phyloP scores from a whole-genome alignment of 768 basidiomycete genomes.

The Phylloporus scabripes region DNA sequence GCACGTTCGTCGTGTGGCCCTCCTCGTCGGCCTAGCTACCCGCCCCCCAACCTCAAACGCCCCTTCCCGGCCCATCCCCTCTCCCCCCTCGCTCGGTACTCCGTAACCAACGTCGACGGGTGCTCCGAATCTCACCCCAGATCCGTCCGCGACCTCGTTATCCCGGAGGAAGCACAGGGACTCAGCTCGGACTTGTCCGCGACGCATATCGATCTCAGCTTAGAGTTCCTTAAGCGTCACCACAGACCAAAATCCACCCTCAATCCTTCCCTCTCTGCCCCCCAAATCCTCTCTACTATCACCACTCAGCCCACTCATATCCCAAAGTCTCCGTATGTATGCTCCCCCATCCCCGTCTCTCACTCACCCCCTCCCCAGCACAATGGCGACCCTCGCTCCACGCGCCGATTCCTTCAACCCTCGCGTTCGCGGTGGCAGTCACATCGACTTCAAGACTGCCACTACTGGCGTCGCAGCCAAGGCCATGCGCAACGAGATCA shows the following conservation, averaged over 20 bases:
- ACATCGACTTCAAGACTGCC: constrained; percentile 97
- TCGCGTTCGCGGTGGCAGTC: constrained; percentile 69
- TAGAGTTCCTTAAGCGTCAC: constrained; percentile 55
- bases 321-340: constrained; percentile 38
- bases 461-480: constrained; percentile 91
- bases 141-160: constrained; percentile 27
- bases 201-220: constrained; percentile 30
- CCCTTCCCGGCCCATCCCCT: constrained; percentile 5
- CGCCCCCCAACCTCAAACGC: constrained; percentile 5
- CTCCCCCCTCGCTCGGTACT: constrained; percentile 23
- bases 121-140: constrained; percentile 12
- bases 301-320: constrained; percentile 59
- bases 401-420: constrained; percentile 63
- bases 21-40: constrained; percentile 15
- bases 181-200: constrained; percentile 32
- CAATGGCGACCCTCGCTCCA: constrained; percentile 53
- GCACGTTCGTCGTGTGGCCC: constrained; percentile 30
- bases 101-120: constrained; percentile 1
- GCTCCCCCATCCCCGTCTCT: constrained; percentile 7
- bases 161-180: constrained; percentile 26
- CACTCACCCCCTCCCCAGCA: constrained; percentile 30
- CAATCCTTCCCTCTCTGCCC: constrained; percentile 43
- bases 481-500: constrained; percentile 97
- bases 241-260: constrained; percentile 47
- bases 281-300: constrained; percentile 55